A percentile compares a stretch with the other conserved stretches of the same genome.
Evolutionary conservation across 1,139 yeast genomes (phyloP).

Genomic region (Arxiozyma heterogenica): DNA sequence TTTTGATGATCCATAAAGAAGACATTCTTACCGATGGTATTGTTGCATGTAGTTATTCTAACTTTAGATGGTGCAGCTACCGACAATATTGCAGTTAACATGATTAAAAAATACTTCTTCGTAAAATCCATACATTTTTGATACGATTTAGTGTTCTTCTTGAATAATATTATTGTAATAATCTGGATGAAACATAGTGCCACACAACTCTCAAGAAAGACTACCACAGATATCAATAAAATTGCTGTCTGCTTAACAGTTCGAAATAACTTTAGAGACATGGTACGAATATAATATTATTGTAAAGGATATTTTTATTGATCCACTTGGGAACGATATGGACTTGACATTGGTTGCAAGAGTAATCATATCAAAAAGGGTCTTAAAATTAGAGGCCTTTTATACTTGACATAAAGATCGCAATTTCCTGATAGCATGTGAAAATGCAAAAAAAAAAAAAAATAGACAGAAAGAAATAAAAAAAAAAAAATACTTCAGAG

Average conservation of each 20-base stretch:
- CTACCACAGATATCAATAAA: constrained; percentile 5
- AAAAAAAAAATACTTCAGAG: too few relatives aligned
- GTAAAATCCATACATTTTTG: constrained; percentile 22
- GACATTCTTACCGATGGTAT: constrained; percentile 21
- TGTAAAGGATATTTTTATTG: neutral
- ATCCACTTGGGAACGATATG: neutral
- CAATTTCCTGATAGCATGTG: neutral
- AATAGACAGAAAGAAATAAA: neutral
- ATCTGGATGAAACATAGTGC: constrained; percentile 17
- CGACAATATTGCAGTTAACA: constrained; percentile 24
- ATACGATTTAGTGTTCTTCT: constrained; percentile 9
- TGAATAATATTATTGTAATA: constrained; percentile 7
- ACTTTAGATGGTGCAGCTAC: constrained; percentile 28
- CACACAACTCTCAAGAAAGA: constrained; percentile 18
- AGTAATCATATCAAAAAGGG: neutral
- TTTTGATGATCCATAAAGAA: constrained; percentile 16
- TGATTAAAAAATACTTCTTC: constrained; percentile 25
- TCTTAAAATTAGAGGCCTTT: neutral
- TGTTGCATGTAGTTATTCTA: constrained; percentile 26
- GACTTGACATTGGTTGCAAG: neutral
- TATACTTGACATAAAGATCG: neutral
- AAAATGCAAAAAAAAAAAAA: too few relatives aligned
- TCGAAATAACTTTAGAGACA: constrained; percentile 1
- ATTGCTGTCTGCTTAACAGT: constrained; percentile 4
- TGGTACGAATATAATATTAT: neutral